These are phyloP conservation scores for Tolypocladium tropicale DNA, from an alignment of 2,329 filamentous ascomycete species.

Conservation along the genomic window DNA sequence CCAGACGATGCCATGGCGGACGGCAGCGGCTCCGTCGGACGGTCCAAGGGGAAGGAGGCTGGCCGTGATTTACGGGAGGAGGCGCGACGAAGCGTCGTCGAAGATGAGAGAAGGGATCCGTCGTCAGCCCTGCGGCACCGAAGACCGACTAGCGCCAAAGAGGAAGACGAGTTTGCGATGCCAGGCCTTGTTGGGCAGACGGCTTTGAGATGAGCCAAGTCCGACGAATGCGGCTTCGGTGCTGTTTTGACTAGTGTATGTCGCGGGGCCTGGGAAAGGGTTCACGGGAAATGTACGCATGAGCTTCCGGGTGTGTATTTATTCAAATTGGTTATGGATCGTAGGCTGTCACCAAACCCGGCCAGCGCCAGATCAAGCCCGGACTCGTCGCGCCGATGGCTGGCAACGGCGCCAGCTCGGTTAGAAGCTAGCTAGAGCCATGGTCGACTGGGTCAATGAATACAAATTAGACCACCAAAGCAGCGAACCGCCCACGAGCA, in stretches of 20 bases:
- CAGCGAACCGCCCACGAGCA: constrained; percentile 62
- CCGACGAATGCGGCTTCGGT: background rate
- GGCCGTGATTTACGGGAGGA: constrained; percentile 41
- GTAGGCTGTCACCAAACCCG: background rate
- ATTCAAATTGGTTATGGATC: background rate
- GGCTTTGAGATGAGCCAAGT: constrained; percentile 2
- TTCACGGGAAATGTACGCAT: too few species aligned
- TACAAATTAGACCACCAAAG: constrained; percentile 65
- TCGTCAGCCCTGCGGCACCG: constrained; percentile 27
- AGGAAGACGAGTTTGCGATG: constrained; percentile 32
- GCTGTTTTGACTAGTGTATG: background rate
- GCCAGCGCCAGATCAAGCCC: background rate
- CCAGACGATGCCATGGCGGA: constrained; percentile 49
- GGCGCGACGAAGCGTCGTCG: constrained; percentile 31
- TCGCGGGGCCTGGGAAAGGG: background rate
- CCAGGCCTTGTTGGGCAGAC: constrained; percentile 28
- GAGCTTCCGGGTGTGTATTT: background rate
- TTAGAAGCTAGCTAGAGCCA: constrained; percentile 18
- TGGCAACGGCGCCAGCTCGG: background rate
- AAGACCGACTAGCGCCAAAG: constrained; percentile 19
- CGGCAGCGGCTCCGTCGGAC: constrained; percentile 35
- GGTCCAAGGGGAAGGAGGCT: constrained; percentile 42
- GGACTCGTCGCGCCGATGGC: background rate
- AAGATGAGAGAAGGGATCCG: constrained; percentile 28
- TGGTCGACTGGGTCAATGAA: constrained; percentile 50